Evolutionary conservation across 768 basidiomycete species (phyloP), one percentile per base, ranked within the genome.

Genomic region (Mycena pura): DNA sequence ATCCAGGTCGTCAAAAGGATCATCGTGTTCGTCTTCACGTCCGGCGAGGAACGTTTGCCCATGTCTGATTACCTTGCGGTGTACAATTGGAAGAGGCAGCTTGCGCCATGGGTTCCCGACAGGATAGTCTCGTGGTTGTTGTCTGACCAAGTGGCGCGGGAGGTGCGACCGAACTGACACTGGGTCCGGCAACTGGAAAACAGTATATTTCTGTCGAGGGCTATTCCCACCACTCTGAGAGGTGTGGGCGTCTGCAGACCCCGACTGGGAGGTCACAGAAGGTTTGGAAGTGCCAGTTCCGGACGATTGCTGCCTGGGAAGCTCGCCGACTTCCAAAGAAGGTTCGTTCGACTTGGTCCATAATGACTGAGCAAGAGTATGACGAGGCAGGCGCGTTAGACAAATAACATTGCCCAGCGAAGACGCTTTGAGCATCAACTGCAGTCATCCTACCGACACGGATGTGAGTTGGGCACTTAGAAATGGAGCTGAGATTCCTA

Each of bases 401-500:
- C 70, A 72, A 74, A 77, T 74, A 79, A 74, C 79, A 80, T 85
- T 82, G 84, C 86, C 87, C 84, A 82, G 83, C 81, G 84, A 87
- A 84, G 88, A 89, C 86, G 85, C 89, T 86, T 86, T 86, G 78
- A 91, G 84, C 91, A 92, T 93, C 84, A 87, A 90, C 86, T 81
- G 79, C 85, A 88, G 82, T 88, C 90, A 92, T 91, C 83, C 89
- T 91, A 69, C 28, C 34, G 56, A 66, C 44, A n/a, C 31, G 39
- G 15, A 48, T 10, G 41, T 49, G 25, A 55, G 44, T 21, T 50
- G 51, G 34, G 22, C 8, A 22, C n/a, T n/a, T n/a, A n/a, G n/a
- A n/a, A n/a, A n/a, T n/a, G 14, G 10, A n/a, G 27, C 29, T 39
- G 21, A 41, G 19, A 53, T 22, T n/a, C 58, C 7, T 28, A 65